These are phyloP conservation scores for Apiospora phragmitis DNA, from an alignment of 2,329 filamentous ascomycete species.

Conservation along the genomic window DNA sequence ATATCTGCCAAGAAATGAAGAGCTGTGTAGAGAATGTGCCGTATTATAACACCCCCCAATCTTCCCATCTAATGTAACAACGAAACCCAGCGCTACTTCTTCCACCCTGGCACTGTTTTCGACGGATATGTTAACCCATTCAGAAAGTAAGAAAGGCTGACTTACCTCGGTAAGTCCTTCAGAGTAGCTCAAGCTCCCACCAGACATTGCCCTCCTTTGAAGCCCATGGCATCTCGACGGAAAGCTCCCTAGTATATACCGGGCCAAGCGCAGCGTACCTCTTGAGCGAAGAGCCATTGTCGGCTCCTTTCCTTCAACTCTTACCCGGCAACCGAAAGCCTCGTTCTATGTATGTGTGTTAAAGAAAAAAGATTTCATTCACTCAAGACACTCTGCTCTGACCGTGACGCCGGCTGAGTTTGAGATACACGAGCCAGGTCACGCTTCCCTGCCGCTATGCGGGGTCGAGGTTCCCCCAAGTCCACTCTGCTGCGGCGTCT, in stretches of 20 bases:
- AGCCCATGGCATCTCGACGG: not conserved
- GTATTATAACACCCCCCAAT: not conserved
- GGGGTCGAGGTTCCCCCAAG: not conserved
- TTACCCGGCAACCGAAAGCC: not conserved
- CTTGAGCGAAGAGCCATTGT: not conserved
- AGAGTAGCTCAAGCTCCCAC: slow-evolving; percentile 31
- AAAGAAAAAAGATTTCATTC: no score
- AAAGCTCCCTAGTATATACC: not conserved
- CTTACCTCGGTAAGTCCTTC: slow-evolving; percentile 35
- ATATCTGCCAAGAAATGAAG: not conserved
- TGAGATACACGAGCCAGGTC: not conserved
- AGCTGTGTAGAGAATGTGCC: no score
- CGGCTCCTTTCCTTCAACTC: not conserved
- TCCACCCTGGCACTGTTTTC: not conserved
- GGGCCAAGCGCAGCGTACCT: not conserved
- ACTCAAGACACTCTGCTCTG: not conserved
- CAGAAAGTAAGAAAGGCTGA: not conserved
- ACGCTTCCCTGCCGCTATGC: not conserved
- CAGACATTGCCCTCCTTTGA: slow-evolving; percentile 21
- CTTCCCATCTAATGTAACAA: not conserved
- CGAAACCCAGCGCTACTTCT: not conserved
- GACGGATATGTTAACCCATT: not conserved
- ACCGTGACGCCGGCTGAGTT: not conserved
- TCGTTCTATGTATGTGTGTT: not conserved
- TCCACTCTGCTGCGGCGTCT: not conserved